Conservation (phyloP, 2,329 filamentous ascomycete genomes). For the Sphaerulina vaccinii region DNA sequence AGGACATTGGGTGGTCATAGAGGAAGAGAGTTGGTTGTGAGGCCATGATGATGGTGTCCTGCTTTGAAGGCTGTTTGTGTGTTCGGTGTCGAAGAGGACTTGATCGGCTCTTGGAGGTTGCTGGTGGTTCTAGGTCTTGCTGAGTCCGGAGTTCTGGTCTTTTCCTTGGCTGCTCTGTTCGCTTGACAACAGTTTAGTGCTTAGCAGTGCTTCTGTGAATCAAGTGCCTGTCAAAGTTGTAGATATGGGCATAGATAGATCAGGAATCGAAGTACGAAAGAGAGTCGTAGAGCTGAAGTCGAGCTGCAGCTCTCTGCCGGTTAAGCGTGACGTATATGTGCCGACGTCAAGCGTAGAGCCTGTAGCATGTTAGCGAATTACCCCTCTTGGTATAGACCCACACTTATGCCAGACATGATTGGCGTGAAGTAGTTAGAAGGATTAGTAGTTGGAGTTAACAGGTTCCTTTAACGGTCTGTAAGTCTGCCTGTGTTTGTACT, state of each 20-base stretch:
- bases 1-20: constrained; percentile 34
- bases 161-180: no score
- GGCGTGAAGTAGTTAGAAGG: neutral
- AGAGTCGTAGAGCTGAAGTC: neutral
- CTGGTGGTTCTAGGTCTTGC: neutral
- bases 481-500: no score
- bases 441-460: no score
- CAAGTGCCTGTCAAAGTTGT: neutral
- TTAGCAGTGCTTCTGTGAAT: no score
- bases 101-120: neutral
- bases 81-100: neutral
- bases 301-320: neutral
- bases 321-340: neutral
- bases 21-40: constrained; percentile 28
- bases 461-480: no score
- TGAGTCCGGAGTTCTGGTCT: neutral
- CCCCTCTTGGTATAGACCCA: neutral
- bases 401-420: neutral
- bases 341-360: neutral
- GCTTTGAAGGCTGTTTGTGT: no score
- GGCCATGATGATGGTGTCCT: neutral
- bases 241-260: neutral
- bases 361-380: neutral
- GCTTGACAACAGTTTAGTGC: no score
- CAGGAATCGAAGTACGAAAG: neutral